phyloP scores from a whole-genome alignment of 208 protist species.

The Dictyostelium gargantuum region DNA sequence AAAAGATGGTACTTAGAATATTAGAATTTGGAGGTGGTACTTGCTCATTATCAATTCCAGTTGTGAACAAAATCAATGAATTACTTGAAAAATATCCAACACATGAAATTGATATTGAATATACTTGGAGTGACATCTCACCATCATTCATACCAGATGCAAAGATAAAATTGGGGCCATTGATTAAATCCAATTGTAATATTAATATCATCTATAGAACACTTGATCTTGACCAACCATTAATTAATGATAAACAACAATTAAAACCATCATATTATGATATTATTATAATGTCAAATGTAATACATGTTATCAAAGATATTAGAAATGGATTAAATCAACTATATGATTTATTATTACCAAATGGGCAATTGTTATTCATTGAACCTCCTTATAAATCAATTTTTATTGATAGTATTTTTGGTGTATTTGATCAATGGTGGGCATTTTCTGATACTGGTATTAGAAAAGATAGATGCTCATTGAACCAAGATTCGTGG shows the following conservation, averaged over 20 bases:
- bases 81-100: neutral
- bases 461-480: neutral
- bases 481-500: neutral
- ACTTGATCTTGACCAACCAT: neutral
- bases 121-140: neutral
- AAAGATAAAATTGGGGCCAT: neutral
- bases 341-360: neutral
- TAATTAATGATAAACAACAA: neutral
- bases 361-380: neutral
- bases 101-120: neutral
- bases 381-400: neutral
- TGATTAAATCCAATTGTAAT: neutral
- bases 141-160: neutral
- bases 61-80: neutral
- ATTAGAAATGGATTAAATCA: neutral
- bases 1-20: neutral
- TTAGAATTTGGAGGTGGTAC: neutral
- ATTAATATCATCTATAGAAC: neutral
- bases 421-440: constrained; percentile 30
- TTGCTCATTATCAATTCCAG: neutral
- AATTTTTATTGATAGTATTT: neutral
- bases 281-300: neutral
- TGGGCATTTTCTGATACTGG: neutral
- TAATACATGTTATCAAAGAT: neutral
- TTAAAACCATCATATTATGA: constrained; percentile 13